Conservation (phyloP, 805 yeast species). For the Kuraishia capsulata region DNA sequence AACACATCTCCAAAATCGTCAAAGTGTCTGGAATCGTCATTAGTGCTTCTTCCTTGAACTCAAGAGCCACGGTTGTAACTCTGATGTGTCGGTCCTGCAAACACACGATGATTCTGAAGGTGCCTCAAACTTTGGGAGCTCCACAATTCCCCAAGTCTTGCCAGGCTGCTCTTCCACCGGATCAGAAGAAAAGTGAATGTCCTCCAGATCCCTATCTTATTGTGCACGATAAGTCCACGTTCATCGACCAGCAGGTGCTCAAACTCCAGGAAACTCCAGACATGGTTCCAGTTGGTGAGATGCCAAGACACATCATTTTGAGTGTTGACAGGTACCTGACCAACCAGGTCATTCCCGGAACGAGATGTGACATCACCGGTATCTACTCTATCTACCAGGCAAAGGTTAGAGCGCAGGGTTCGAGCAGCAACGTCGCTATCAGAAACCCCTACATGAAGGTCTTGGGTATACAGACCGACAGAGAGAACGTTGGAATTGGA, state of each 20-base stretch:
- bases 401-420: conserved; percentile 42
- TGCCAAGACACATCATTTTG: conserved; percentile 88
- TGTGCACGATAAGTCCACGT: conserved; percentile 88
- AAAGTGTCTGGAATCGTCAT: conserved; percentile 90
- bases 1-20: conserved; percentile 82
- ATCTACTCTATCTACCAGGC: conserved; percentile 86
- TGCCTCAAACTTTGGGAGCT: conserved; percentile 63
- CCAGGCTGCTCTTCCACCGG: conserved; percentile 43
- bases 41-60: conserved; percentile 78
- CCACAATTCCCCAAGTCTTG: conserved; percentile 62
- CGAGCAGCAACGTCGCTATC: conserved; percentile 67
- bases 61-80: conserved; percentile 79
- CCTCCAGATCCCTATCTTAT: conserved; percentile 90
- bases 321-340: conserved; percentile 87
- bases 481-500: conserved; percentile 35
- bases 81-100: conserved; percentile 84
- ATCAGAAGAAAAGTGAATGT: conserved; percentile 50
- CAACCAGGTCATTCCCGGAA: conserved; percentile 90
- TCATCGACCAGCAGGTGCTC: conserved; percentile 89
- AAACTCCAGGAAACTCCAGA: conserved; percentile 97
- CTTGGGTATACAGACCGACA: conserved; percentile 78
- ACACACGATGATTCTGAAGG: conserved; percentile 58
- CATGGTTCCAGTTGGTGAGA: conserved; percentile 97
- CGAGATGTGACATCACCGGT: conserved; percentile 86
- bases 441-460: conserved; percentile 87